Percentiles rank a stretch among this genome's conserved stretches.
These are phyloP conservation scores for Fraxinus angustifolia DNA, from an alignment of 305 asterid genomes.

Conservation along the genomic window DNA sequence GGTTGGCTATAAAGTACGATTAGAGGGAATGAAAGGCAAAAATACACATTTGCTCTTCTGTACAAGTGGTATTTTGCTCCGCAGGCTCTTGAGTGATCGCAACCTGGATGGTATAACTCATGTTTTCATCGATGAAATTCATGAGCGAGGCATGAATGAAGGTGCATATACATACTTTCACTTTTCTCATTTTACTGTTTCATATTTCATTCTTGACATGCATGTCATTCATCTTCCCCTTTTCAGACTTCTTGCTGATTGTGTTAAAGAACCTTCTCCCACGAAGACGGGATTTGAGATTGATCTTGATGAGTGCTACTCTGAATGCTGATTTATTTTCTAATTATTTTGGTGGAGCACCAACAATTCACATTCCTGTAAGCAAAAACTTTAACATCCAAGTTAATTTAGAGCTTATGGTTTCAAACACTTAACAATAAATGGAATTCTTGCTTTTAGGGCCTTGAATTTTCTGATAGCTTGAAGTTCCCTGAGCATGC, in stretches of 20 bases:
- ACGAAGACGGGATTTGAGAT: conserved; percentile 83
- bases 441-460: conserved; percentile 17
- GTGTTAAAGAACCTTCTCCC: conserved; percentile 96
- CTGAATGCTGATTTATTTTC: conserved; percentile 93
- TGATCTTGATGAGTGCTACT: conserved; percentile 99
- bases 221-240: conserved; percentile 26
- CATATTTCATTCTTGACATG: conserved; percentile 32
- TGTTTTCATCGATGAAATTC: conserved; percentile 97
- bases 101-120: conserved; percentile 86
- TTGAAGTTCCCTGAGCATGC: not conserved
- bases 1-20: conserved; percentile 96
- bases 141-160: conserved; percentile 99
- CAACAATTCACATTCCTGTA: conserved; percentile 93
- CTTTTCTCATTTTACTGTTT: conserved; percentile 16
- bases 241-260: conserved; percentile 89
- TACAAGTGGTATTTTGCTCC: conserved; percentile 97
- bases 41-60: conserved; percentile 93
- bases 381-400: conserved; percentile 28
- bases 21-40: conserved; percentile 97
- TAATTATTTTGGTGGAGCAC: conserved; percentile 80
- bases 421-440: conserved; percentile 7
- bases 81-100: conserved; percentile 90
- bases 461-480: conserved; percentile 7
- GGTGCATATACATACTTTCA: conserved; percentile 42
- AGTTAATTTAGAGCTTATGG: conserved; percentile 19